phyloP scores from a whole-genome alignment of 345 rosid species.

The Triadica sebifera region DNA sequence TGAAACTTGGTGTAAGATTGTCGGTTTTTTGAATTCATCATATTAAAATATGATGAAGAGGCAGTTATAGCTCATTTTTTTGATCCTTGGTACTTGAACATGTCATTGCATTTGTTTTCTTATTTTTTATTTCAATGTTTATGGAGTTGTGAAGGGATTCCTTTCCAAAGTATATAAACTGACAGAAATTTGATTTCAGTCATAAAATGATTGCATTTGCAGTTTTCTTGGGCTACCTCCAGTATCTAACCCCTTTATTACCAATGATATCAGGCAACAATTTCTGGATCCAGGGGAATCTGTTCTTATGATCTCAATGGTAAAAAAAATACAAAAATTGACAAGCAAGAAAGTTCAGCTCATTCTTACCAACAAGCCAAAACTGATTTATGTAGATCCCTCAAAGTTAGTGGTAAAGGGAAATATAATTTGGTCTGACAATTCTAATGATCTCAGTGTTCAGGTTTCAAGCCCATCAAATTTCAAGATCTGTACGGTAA shows the following conservation, averaged over 20 bases:
- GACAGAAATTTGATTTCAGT: neutral
- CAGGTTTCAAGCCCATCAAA: conserved; percentile 76
- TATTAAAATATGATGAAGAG: neutral
- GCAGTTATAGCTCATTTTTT: neutral
- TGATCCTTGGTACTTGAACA: neutral
- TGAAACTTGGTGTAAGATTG: neutral
- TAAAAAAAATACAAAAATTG: conserved; percentile 85
- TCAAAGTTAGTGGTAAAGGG: conserved; percentile 75
- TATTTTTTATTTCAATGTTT: neutral
- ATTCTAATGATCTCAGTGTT: conserved; percentile 73
- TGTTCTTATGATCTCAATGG: conserved; percentile 89
- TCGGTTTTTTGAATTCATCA: neutral
- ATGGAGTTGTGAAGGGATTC: neutral
- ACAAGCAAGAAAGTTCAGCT: conserved; percentile 98
- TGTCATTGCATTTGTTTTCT: neutral
- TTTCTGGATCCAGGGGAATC: conserved; percentile 94
- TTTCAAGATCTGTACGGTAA: conserved; percentile 92
- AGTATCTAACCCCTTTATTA: neutral
- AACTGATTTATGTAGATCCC: conserved; percentile 81
- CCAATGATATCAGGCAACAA: conserved; percentile 72
- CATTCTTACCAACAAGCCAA: conserved; percentile 91
- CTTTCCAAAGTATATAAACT: neutral
- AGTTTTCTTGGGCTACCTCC: neutral
- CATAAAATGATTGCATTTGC: neutral
- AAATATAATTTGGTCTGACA: conserved; percentile 85